Conservation (phyloP, 2,329 filamentous ascomycete genomes). For the Alternaria longipes region DNA sequence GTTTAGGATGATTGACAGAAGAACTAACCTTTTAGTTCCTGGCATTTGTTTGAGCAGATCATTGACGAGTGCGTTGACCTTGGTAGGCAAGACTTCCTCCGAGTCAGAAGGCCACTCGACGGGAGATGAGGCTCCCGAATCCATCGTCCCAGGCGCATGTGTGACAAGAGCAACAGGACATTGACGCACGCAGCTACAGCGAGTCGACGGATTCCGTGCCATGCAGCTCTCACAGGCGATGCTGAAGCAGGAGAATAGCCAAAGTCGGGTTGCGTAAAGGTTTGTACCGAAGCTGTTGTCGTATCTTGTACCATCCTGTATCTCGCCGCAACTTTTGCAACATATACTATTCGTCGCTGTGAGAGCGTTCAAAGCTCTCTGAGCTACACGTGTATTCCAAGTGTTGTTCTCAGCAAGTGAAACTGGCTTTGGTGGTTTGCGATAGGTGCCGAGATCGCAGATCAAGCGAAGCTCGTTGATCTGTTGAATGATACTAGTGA, state of each 20-base stretch:
- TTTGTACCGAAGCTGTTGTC: neutral
- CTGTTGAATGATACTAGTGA: slow-evolving; percentile 49
- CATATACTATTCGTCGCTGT: neutral
- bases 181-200: neutral
- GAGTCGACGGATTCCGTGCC: neutral
- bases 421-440: neutral
- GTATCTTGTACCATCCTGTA: neutral
- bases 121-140: neutral
- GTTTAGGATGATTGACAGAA: neutral
- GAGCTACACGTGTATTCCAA: neutral
- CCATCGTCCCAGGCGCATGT: neutral
- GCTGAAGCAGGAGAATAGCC: neutral
- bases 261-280: neutral
- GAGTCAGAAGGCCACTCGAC: neutral
- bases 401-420: neutral
- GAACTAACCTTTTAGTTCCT: neutral
- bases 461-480: slow-evolving; percentile 59
- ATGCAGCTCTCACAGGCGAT: neutral
- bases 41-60: slow-evolving; percentile 4
- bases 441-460: slow-evolving; percentile 56
- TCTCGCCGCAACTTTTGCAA: neutral
- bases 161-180: neutral
- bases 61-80: neutral
- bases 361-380: neutral
- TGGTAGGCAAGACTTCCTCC: neutral